Evolutionary conservation across 2,329 filamentous ascomycete species (phyloP).

Genomic region (Claviceps sp.): DNA sequence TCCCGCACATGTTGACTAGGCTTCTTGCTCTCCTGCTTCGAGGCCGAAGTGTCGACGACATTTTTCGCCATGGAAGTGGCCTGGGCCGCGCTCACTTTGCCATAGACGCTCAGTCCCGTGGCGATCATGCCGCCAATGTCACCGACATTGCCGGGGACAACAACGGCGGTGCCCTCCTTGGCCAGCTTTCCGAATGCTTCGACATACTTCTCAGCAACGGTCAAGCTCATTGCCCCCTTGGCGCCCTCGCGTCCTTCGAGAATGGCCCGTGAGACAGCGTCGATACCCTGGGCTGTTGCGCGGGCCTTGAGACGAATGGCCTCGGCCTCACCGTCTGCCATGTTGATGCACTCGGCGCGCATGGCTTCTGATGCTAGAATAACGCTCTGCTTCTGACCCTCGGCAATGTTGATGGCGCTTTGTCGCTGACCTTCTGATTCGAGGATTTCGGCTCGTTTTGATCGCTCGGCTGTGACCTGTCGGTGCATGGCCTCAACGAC

Average conservation of each 20-base stretch:
- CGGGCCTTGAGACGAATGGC: conserved; percentile 76
- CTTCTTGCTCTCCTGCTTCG: conserved; percentile 8
- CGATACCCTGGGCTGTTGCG: conserved; percentile 80
- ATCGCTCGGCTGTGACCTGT: conserved; percentile 92
- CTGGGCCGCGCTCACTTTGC: conserved; percentile 77
- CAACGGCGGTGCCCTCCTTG: conserved; percentile 87
- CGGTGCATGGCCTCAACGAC: conserved; percentile 98
- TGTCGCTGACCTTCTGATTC: conserved; percentile 95
- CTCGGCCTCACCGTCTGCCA: conserved; percentile 82
- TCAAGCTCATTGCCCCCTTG: conserved; percentile 72
- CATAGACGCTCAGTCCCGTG: conserved; percentile 86
- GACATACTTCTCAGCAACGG: conserved; percentile 94
- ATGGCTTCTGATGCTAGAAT: conserved; percentile 91
- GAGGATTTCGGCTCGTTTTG: conserved; percentile 93
- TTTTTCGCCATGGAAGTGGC: conserved; percentile 50
- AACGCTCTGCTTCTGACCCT: conserved; percentile 92
- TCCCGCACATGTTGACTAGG: conserved; percentile 9
- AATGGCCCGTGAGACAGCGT: conserved; percentile 69
- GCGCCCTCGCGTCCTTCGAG: conserved; percentile 59
- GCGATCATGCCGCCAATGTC: conserved; percentile 97
- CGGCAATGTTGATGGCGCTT: conserved; percentile 96
- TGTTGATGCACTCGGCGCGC: conserved; percentile 83
- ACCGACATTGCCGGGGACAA: conserved; percentile 92
- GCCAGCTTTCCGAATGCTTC: conserved; percentile 87
- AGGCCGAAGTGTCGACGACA: conserved; percentile 19